Base-by-base conservation (phyloP, 2,329 filamentous ascomycete species). In the Colletotrichum chlorophyti region DNA sequence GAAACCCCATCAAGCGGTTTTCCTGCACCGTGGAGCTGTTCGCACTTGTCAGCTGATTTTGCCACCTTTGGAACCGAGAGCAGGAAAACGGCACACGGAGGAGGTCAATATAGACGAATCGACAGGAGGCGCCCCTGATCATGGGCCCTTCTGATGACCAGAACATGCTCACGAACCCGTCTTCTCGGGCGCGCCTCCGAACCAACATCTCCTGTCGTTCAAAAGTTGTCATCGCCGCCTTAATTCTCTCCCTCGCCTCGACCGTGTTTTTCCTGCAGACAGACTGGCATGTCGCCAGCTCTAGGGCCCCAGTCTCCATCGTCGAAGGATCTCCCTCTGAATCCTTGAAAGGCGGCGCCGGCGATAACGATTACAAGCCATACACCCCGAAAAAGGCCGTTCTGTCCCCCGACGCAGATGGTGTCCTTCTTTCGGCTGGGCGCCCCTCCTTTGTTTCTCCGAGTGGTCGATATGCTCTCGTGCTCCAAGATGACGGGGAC, bases 401-500 rank as follows among this genome's bases (percentile, higher is more conserved):
- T 9, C 11, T 60, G 1, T 29, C 40, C 7, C 27, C 58, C 12
- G 61, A 63, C 4, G 40, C 40, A 7, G 34, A 60, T 6, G 53
- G 45, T 2, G 27, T 62, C 3, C 45, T 63, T 9, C 27, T 63
- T 17, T 59, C 59, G 6, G 51, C 40, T 8, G 46, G 29, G 7
- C 51, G 19, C 12, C 40, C 48, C 7, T n/a, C 19, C 29, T 46
- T 63, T 26, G 26, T 15, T 12, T 62, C 61, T 23, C 61, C 53
- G 2, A 62, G 53, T 26, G 40, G 59, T 5, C 41, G 32, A 19
- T 38, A 59, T 27, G 15, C 48, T 6, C 61, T 63, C 38, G 21
- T 34, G n/a, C 32, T 63, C 12, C 58, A 55, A 35, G 15, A 45
- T 6, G 54, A 62, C 21, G 61, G 61, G n/a, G 53, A 63, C 24